phyloP scores from a whole-genome alignment of 306 rosid species.

The Trifolium pratense region DNA sequence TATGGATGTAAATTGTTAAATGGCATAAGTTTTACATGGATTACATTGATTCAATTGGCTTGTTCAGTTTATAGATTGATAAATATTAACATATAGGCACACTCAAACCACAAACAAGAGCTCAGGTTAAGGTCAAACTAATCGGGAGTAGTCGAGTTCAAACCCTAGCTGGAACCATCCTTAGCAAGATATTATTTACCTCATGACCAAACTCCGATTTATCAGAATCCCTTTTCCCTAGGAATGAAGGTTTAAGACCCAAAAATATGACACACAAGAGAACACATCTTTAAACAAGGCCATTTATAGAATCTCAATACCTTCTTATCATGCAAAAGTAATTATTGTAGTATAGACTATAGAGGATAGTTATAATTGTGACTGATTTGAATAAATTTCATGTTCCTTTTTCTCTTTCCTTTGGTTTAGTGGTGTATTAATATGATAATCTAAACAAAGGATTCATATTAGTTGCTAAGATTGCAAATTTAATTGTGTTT shows the following conservation, averaged over 20 bases:
- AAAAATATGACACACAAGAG: background rate
- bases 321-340: conserved; percentile 9
- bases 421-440: background rate
- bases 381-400: conserved; percentile 16
- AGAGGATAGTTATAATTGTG: conserved; percentile 23
- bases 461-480: conserved; percentile 31
- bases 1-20: background rate
- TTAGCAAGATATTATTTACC: no score
- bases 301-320: background rate
- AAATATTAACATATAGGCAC: background rate
- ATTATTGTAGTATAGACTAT: background rate
- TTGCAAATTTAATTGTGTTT: conserved; percentile 62
- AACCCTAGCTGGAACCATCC: background rate
- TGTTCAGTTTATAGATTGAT: background rate
- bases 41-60: conserved; percentile 10
- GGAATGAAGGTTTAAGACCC: no score
- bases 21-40: conserved; percentile 7
- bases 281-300: background rate
- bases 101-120: background rate
- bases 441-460: background rate
- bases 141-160: background rate
- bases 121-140: background rate
- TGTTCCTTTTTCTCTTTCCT: conserved; percentile 16
- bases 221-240: no score
- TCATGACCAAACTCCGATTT: no score